A percentile compares a stretch with the other conserved stretches of the same genome.
phyloP scores from a whole-genome alignment of 202 grass and related monocot genomes.

The Schoenoplectus triqueter region DNA sequence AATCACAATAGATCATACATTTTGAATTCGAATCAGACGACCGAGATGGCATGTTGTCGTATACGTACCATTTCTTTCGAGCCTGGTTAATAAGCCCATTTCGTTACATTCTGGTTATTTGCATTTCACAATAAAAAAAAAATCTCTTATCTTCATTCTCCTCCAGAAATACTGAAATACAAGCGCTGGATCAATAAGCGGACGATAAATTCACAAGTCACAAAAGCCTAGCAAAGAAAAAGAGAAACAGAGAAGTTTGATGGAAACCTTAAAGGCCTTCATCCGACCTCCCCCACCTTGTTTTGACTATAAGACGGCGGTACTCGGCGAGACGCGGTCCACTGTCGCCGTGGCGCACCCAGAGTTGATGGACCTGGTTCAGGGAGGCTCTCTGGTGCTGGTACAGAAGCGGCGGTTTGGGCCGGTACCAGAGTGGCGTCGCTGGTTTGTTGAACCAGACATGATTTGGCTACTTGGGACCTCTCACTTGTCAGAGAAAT shows the following conservation, averaged over 20 bases:
- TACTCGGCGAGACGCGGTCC: slow-evolving; percentile 62
- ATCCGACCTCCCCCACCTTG: slow-evolving; percentile 61
- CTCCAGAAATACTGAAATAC: slow-evolving; percentile 8
- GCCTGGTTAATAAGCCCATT: slow-evolving; percentile 7
- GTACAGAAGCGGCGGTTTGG: slow-evolving; percentile 77
- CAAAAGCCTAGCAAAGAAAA: background rate
- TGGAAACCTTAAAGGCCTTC: slow-evolving; percentile 49
- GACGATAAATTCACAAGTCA: background rate
- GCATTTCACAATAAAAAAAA: background rate
- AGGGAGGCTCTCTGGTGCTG: slow-evolving; percentile 74
- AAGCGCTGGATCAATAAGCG: background rate
- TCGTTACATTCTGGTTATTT: background rate
- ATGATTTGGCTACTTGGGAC: slow-evolving; percentile 84
- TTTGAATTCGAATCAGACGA: no score
- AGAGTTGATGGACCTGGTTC: slow-evolving; percentile 62
- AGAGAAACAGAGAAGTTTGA: background rate
- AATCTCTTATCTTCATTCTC: slow-evolving; percentile 34
- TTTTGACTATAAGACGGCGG: slow-evolving; percentile 75
- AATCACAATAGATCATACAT: no score
- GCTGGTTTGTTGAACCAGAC: slow-evolving; percentile 79
- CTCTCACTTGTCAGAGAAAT: slow-evolving; percentile 74
- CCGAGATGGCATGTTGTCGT: background rate
- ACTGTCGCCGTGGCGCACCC: slow-evolving; percentile 47
- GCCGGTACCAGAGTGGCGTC: slow-evolving; percentile 75
- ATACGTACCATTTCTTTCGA: background rate